These are phyloP conservation scores for Begonia masoniana DNA, from an alignment of 306 rosid species.

Conservation along the genomic window DNA sequence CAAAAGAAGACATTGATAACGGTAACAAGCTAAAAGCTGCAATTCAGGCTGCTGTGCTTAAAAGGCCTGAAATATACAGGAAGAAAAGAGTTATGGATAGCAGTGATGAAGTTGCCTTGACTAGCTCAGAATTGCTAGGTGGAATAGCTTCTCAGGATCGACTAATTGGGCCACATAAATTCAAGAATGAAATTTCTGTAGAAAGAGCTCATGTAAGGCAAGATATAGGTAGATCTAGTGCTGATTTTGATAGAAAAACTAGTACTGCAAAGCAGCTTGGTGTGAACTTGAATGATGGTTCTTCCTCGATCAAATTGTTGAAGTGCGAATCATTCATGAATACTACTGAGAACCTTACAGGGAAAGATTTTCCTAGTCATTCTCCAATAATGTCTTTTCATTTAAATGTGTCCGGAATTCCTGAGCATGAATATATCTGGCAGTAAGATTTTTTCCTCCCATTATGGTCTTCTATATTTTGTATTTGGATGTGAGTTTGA, in stretches of 20 bases:
- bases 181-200: constrained; percentile 22
- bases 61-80: constrained; percentile 67
- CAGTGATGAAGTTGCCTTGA: constrained; percentile 31
- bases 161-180: constrained; percentile 22
- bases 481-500: neutral
- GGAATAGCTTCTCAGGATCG: constrained; percentile 39
- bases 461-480: neutral
- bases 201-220: constrained; percentile 29
- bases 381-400: constrained; percentile 19
- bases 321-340: constrained; percentile 18
- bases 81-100: constrained; percentile 41
- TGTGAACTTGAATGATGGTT: constrained; percentile 15
- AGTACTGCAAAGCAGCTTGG: constrained; percentile 24
- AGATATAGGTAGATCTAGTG: constrained; percentile 22
- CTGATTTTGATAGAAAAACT: constrained; percentile 19
- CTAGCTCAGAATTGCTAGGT: constrained; percentile 26
- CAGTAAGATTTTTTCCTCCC: constrained; percentile 45
- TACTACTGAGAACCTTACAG: constrained; percentile 27
- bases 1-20: constrained; percentile 34
- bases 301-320: constrained; percentile 21
- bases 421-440: constrained; percentile 76
- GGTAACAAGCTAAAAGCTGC: constrained; percentile 69
- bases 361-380: constrained; percentile 22
- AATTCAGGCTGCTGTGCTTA: constrained; percentile 62
- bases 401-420: constrained; percentile 39